Percentiles rank a stretch among this genome's conserved stretches.
These are phyloP conservation scores for Wickerhamomyces silvicola DNA, from an alignment of 805 yeast genomes.

Conservation along the genomic window DNA sequence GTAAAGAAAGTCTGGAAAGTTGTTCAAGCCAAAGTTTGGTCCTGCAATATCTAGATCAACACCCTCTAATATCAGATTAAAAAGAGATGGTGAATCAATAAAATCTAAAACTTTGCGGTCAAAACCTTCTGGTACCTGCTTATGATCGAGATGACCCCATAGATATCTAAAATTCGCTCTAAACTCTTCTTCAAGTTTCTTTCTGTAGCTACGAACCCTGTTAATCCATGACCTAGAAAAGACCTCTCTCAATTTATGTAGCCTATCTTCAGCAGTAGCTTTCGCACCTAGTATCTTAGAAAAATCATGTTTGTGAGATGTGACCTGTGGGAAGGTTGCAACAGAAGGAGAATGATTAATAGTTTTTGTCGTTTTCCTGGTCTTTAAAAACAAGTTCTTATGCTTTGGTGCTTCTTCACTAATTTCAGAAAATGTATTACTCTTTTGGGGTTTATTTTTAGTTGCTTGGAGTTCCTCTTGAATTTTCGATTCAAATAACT, in stretches of 20 bases:
- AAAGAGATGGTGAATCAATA: slow-evolving; percentile 43
- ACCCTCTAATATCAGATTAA: slow-evolving; percentile 43
- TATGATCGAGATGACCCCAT: slow-evolving; percentile 32
- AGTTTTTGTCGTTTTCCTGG: slow-evolving; percentile 1
- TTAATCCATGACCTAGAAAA: slow-evolving; percentile 67
- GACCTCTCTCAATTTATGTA: slow-evolving; percentile 31
- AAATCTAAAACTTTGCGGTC: slow-evolving; percentile 43
- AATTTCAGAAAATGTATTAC: background rate
- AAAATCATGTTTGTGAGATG: slow-evolving; percentile 1
- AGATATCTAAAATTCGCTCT: slow-evolving; percentile 32
- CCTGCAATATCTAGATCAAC: slow-evolving; percentile 40
- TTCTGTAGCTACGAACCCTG: slow-evolving; percentile 45
- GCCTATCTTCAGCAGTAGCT: slow-evolving; percentile 4
- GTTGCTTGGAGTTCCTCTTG: slow-evolving; percentile 12
- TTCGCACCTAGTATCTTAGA: background rate
- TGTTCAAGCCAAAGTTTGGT: slow-evolving; percentile 45
- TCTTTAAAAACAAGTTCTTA: slow-evolving; percentile 3
- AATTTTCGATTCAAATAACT: slow-evolving; percentile 31
- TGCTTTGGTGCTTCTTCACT: background rate
- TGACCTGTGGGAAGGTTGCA: slow-evolving; percentile 4
- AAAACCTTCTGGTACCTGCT: slow-evolving; percentile 31
- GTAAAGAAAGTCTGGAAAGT: slow-evolving; percentile 56
- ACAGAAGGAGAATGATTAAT: slow-evolving; percentile 4
- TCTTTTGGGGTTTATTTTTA: slow-evolving; percentile 7
- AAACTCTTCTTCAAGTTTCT: slow-evolving; percentile 33